phyloP scores from a whole-genome alignment of 2,329 filamentous ascomycete genomes.

The Falciphora oryzae region DNA sequence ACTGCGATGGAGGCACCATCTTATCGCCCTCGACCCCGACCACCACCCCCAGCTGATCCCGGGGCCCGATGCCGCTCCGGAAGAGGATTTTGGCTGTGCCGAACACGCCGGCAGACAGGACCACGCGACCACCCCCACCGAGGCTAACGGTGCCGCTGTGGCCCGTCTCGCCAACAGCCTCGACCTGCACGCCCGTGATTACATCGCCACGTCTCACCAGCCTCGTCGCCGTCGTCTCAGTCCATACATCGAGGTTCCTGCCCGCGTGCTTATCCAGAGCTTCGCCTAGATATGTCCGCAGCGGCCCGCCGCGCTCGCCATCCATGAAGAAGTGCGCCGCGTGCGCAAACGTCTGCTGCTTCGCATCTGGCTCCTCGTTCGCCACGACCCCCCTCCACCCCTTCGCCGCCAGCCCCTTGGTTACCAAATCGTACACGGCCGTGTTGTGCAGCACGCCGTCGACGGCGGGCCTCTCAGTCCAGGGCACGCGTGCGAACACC shows the following conservation, averaged over 20 bases:
- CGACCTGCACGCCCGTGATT: conserved; percentile 63
- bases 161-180: conserved; percentile 45
- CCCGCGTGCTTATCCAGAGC: conserved; percentile 18
- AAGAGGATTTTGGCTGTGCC: conserved; percentile 65
- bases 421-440: conserved; percentile 58
- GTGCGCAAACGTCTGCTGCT: conserved; percentile 60
- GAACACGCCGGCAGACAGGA: conserved; percentile 63
- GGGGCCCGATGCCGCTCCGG: conserved; percentile 61
- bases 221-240: conserved; percentile 57
- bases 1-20: conserved; percentile 43
- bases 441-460: conserved; percentile 63
- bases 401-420: conserved; percentile 46
- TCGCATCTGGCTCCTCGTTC: conserved; percentile 53
- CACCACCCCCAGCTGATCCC: conserved; percentile 50
- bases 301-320: conserved; percentile 62
- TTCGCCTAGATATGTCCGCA: conserved; percentile 59
- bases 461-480: conserved; percentile 58
- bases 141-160: conserved; percentile 14
- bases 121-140: conserved; percentile 50
- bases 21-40: conserved; percentile 43
- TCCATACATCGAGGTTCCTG: conserved; percentile 50
- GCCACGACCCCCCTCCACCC: conserved; percentile 43
- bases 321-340: conserved; percentile 62
- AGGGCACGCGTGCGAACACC: conserved; percentile 62
- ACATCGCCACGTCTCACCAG: conserved; percentile 56